Conservation (phyloP, 208 protist species). For the Sergeia podlipaevii region DNA sequence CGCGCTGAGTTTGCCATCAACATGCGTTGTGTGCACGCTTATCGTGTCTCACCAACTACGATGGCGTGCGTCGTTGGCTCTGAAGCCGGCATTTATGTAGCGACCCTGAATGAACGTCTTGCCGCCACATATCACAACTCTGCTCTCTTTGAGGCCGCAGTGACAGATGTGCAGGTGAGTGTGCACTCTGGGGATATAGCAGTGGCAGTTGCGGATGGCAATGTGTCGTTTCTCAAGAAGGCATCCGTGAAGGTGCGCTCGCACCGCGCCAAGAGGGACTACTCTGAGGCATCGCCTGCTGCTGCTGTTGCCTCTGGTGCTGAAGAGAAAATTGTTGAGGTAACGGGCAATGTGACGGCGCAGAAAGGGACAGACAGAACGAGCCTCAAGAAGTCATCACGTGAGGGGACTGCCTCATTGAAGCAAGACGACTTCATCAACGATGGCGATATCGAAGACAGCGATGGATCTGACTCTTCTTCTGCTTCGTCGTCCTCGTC, state of each 20-base stretch:
- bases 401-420: neutral
- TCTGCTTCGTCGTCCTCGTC: neutral
- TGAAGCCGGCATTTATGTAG: conserved; percentile 31
- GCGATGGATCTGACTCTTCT: neutral
- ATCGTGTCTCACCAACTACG: conserved; percentile 25
- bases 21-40: no score
- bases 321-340: conserved; percentile 4
- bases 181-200: conserved; percentile 49
- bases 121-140: conserved; percentile 37
- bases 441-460: neutral
- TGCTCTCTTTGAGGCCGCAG: conserved; percentile 1
- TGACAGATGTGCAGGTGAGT: conserved; percentile 49
- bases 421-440: conserved; percentile 2
- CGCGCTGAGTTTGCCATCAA: no score
- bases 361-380: no score
- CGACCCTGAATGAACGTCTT: conserved; percentile 48
- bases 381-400: no score
- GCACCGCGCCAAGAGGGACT: conserved; percentile 7
- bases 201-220: conserved; percentile 52
- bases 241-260: neutral
- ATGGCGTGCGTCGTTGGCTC: conserved; percentile 37
- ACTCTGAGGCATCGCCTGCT: no score
- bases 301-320: no score
- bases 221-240: conserved; percentile 35
- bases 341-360: neutral